Base-by-base conservation (phyloP, 139 green algal genomes). In the Diplosphaera chodatii region DNA sequence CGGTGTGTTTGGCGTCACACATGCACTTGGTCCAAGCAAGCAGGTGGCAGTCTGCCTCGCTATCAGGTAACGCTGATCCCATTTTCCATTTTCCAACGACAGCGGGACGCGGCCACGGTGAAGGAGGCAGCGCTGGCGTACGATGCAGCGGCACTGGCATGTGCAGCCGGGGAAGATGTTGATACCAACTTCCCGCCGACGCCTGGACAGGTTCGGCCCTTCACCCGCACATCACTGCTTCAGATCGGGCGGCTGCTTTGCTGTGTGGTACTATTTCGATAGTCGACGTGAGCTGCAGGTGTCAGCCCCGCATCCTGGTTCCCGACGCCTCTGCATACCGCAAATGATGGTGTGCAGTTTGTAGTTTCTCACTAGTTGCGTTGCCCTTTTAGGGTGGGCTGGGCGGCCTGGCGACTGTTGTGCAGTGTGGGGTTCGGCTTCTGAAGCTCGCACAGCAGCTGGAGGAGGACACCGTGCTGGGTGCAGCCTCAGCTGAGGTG, bases 181-280 rank as follows among this genome's bases (percentile, higher is more conserved):
- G 75, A 80, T 62, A 74, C 66, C 37, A 80, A 80, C 70, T 80
- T 56, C 55, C 75, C 70, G 1, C 10, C 41, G 29, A 75, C 63
- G 0, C 29, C 55, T 22, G 70, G 55, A 16, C 6, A 67, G 20
- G 32, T 63, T 74, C 34, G 74, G 74, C 16, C 1, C 20, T 0
- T 55, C 62, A n/a, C n/a, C n/a, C n/a, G n/a, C n/a, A n/a, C n/a
- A n/a, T n/a, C n/a, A n/a, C n/a, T n/a, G n/a, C n/a, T n/a, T n/a
- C n/a, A n/a, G n/a, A n/a, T n/a, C n/a, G n/a, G n/a, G n/a, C n/a
- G n/a, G n/a, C n/a, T n/a, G n/a, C n/a, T n/a, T n/a, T n/a, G 56
- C 67, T 62, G 40, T 2, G 66, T 48, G n/a, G 37, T 20, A 48
- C 6, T 20, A 10, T 48, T 10, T 48, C 8, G 10, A 48, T 10